A percentile compares a stretch with the other conserved stretches of the same genome.
These are phyloP conservation scores for Agaricus subrufescens DNA, from an alignment of 768 basidiomycete species.

Conservation along the genomic window DNA sequence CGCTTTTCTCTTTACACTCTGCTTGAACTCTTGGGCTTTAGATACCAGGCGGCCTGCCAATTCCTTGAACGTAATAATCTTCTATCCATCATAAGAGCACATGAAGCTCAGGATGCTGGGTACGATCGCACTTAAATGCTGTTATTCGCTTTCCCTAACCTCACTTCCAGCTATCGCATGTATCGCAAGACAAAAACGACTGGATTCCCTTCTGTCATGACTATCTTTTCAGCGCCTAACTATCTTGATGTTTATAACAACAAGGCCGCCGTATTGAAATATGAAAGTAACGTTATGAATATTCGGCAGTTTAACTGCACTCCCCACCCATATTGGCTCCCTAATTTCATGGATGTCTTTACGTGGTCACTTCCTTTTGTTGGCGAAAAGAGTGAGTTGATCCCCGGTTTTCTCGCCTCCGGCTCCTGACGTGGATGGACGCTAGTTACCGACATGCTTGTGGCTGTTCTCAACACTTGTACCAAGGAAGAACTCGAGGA, in stretches of 20 bases:
- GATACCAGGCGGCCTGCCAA: slow-evolving; percentile 94
- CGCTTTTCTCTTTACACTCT: slow-evolving; percentile 1
- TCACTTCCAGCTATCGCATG: slow-evolving; percentile 78
- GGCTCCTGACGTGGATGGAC: slow-evolving; percentile 2
- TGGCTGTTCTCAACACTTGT: slow-evolving; percentile 93
- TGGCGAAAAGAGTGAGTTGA: slow-evolving; percentile 85
- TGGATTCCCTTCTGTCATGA: slow-evolving; percentile 99
- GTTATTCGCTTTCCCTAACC: background rate
- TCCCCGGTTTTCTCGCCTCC: background rate
- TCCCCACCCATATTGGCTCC: slow-evolving; percentile 96
- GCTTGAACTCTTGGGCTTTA: slow-evolving; percentile 23
- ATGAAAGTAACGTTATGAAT: slow-evolving; percentile 98
- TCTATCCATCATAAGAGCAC: slow-evolving; percentile 93
- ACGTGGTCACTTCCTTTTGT: slow-evolving; percentile 99
- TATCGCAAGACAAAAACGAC: slow-evolving; percentile 98
- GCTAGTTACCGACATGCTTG: slow-evolving; percentile 96
- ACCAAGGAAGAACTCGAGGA: slow-evolving; percentile 96
- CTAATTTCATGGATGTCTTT: slow-evolving; percentile 99
- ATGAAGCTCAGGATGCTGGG: slow-evolving; percentile 99
- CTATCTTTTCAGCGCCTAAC: slow-evolving; percentile 98
- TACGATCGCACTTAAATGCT: slow-evolving; percentile 27
- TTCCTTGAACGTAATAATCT: slow-evolving; percentile 98
- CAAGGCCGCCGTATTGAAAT: slow-evolving; percentile 98
- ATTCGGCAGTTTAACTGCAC: slow-evolving; percentile 97
- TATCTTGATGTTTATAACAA: slow-evolving; percentile 99